Percentiles rank a stretch among this genome's conserved stretches.
Evolutionary conservation across 108 stramenopile species (phyloP).

Genomic region (Pseudonitzschia pungens): DNA sequence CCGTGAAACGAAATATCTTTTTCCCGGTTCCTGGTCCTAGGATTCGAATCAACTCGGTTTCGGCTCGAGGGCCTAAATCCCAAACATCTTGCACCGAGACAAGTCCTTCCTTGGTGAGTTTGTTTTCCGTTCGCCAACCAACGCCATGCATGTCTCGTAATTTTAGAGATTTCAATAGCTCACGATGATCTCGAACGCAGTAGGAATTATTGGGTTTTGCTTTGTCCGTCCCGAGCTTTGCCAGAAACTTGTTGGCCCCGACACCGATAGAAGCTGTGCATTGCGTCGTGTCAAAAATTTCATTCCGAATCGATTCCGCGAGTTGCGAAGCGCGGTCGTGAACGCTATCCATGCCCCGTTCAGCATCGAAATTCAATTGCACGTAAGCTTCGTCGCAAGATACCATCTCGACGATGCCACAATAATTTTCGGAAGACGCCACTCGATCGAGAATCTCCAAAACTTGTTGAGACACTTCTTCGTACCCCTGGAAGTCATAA

Average conservation of each 20-base stretch:
- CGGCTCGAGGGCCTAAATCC: conserved; percentile 65
- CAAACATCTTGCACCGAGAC: conserved; percentile 77
- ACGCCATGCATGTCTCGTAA: conserved; percentile 88
- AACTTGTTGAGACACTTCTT: conserved; percentile 78
- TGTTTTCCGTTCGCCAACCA: conserved; percentile 71
- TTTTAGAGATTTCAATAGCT: conserved; percentile 56
- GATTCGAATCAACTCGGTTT: conserved; percentile 51
- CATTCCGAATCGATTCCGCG: conserved; percentile 55
- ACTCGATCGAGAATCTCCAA: conserved; percentile 62
- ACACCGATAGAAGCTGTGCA: conserved; percentile 92
- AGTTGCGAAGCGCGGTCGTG: conserved; percentile 30
- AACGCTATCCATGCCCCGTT: conserved; percentile 20
- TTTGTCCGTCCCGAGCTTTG: conserved; percentile 86
- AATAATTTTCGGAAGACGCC: conserved; percentile 51
- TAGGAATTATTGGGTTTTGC: conserved; percentile 86
- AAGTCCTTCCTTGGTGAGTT: conserved; percentile 58
- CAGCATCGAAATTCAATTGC: conserved; percentile 57
- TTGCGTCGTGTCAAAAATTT: conserved; percentile 71
- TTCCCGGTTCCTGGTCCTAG: conserved; percentile 70
- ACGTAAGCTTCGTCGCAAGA: conserved; percentile 94
- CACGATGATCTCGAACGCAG: conserved; percentile 64
- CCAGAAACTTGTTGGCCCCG: conserved; percentile 81
- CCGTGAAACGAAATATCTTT: conserved; percentile 69
- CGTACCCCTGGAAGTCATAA: conserved; percentile 90
- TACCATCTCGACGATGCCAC: conserved; percentile 77